These are phyloP conservation scores for Syzygium aromaticum DNA, from an alignment of 345 rosid species.

Conservation along the genomic window DNA sequence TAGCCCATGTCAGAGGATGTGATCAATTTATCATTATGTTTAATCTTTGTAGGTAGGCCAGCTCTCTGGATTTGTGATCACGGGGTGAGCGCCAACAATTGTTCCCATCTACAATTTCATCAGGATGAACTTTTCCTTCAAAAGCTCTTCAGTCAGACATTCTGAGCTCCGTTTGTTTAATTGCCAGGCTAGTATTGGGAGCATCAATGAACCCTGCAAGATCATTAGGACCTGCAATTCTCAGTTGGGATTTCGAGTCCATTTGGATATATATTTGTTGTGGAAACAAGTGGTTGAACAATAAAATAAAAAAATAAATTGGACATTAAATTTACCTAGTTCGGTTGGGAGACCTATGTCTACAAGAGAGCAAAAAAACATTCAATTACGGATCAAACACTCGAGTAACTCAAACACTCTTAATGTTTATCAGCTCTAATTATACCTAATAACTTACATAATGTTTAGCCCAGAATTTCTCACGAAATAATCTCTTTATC, in stretches of 20 bases:
- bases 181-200: constrained; percentile 68
- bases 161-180: background rate
- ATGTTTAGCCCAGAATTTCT: background rate
- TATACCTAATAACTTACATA: too few relatives aligned
- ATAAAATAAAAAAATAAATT: too few relatives aligned
- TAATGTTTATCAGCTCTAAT: background rate
- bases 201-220: constrained; percentile 70
- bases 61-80: constrained; percentile 56
- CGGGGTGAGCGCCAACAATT: constrained; percentile 33
- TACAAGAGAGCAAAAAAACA: too few relatives aligned
- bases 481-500: background rate
- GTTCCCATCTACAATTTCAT: background rate
- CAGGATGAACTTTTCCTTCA: background rate
- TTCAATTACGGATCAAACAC: background rate
- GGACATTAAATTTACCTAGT: fast-evolving
- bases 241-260: too few relatives aligned
- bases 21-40: background rate
- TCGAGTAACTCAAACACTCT: too few relatives aligned
- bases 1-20: background rate
- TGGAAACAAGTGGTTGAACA: too few relatives aligned
- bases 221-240: too few relatives aligned
- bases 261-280: too few relatives aligned
- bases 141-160: background rate
- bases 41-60: constrained; percentile 36
- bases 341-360: too few relatives aligned